A percentile compares a stretch with the other conserved stretches of the same genome.
These are phyloP conservation scores for Neurospora sp. DNA, from an alignment of 495 filamentous ascomycete genomes.

Conservation along the genomic window DNA sequence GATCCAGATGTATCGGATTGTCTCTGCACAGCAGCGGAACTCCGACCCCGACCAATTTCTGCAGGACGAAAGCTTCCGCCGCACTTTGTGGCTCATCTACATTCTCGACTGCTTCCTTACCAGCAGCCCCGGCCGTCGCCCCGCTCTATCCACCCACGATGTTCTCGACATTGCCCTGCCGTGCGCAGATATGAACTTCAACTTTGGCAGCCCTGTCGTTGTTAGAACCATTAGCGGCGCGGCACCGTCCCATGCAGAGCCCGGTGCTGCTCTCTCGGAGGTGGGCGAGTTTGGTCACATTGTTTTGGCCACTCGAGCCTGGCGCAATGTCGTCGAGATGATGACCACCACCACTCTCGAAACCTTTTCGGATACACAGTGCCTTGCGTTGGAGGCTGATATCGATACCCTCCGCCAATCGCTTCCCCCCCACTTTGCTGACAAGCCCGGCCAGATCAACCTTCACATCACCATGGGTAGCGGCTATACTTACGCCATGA, in stretches of 20 bases:
- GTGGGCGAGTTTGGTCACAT: slow-evolving; percentile 43
- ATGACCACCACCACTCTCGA: slow-evolving; percentile 35
- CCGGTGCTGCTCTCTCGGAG: slow-evolving; percentile 24
- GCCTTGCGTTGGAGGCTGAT: slow-evolving; percentile 30
- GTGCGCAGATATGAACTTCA: slow-evolving; percentile 40
- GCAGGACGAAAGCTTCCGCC: slow-evolving; percentile 41
- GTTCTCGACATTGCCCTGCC: slow-evolving; percentile 37
- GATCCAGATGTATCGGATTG: slow-evolving; percentile 43
- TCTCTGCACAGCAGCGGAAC: slow-evolving; percentile 32
- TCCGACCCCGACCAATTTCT: slow-evolving; percentile 40
- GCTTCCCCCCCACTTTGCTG: slow-evolving; percentile 38
- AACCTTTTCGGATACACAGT: slow-evolving; percentile 37
- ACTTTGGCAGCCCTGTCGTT: slow-evolving; percentile 38
- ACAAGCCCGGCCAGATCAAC: slow-evolving; percentile 41
- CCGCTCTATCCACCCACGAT: slow-evolving; percentile 36
- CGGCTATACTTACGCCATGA: slow-evolving; percentile 41
- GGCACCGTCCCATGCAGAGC: slow-evolving; percentile 27
- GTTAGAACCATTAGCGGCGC: slow-evolving; percentile 35
- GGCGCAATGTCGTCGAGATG: slow-evolving; percentile 44
- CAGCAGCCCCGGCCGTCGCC: slow-evolving; percentile 41
- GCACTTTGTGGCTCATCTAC: slow-evolving; percentile 42
- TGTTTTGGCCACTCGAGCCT: slow-evolving; percentile 40
- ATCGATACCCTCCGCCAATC: slow-evolving; percentile 36
- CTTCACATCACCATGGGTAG: slow-evolving; percentile 45
- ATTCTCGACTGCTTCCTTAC: slow-evolving; percentile 45